Percentiles rank a stretch among this genome's conserved stretches.
Evolutionary conservation across 192 early-diverging fungal genomes (phyloP).

Genomic region (Ambispora gerdemannii): DNA sequence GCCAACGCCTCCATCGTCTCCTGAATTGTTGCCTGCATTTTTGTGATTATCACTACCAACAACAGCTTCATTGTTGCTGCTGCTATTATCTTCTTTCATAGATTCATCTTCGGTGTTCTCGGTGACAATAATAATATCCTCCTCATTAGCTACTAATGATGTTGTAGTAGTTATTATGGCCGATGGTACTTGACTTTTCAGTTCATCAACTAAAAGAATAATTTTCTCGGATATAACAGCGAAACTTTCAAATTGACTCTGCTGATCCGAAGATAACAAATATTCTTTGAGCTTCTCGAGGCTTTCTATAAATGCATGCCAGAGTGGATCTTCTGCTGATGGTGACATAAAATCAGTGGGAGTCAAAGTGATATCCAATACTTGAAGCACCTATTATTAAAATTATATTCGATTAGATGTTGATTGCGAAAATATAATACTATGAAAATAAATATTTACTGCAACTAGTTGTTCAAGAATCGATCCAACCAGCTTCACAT

Average conservation of each 20-base stretch:
- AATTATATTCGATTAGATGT: too few relatives aligned
- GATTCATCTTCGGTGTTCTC: too few relatives aligned
- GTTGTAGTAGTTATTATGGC: too few relatives aligned
- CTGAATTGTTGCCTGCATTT: too few relatives aligned
- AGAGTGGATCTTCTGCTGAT: conserved; percentile 25
- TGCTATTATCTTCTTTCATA: too few relatives aligned
- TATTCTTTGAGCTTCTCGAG: neutral
- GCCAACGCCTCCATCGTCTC: too few relatives aligned
- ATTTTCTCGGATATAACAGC: neutral
- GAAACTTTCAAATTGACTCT: neutral
- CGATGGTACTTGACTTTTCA: neutral
- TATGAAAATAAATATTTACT: neutral
- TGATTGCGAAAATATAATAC: neutral
- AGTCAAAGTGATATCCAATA: conserved; percentile 19
- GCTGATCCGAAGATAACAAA: neutral
- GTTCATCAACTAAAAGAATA: neutral
- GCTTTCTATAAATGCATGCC: conserved; percentile 15
- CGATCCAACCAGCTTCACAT: neutral
- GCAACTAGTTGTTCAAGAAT: conserved; percentile 13
- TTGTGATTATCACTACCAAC: too few relatives aligned
- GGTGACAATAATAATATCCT: too few relatives aligned
- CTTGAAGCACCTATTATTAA: conserved; percentile 10
- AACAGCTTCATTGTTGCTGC: too few relatives aligned
- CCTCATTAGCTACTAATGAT: too few relatives aligned
- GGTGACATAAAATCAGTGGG: conserved; percentile 2